These are phyloP conservation scores for Candida peoriensis DNA, from an alignment of 805 yeast species.

Conservation along the genomic window DNA sequence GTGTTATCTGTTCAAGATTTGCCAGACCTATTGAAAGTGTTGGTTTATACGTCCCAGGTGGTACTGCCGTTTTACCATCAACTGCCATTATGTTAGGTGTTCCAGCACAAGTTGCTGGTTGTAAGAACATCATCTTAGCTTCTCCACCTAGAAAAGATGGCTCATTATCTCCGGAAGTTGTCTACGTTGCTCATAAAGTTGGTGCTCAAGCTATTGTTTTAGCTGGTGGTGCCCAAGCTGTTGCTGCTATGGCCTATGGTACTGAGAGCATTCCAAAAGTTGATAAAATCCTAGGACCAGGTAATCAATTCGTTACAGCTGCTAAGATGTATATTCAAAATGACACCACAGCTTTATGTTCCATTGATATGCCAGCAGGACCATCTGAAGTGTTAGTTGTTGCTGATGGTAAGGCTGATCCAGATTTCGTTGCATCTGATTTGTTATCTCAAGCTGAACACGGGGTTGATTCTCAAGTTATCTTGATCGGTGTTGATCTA, in stretches of 20 bases:
- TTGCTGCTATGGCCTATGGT: conserved; percentile 98
- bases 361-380: conserved; percentile 99
- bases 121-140: conserved; percentile 86
- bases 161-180: conserved; percentile 91
- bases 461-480: conserved; percentile 97
- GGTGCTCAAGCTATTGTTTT: conserved; percentile 87
- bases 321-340: conserved; percentile 98
- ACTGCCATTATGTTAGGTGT: conserved; percentile 98
- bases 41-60: conserved; percentile 97
- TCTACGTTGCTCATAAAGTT: conserved; percentile 92
- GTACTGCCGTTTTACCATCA: conserved; percentile 96
- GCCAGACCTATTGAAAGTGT: conserved; percentile 93
- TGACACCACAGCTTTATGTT: conserved; percentile 90
- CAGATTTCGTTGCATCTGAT: conserved; percentile 96
- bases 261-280: conserved; percentile 89
- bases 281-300: conserved; percentile 97
- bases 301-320: conserved; percentile 98
- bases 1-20: conserved; percentile 90
- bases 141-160: conserved; percentile 96
- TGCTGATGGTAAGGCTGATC: conserved; percentile 84
- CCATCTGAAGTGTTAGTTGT: conserved; percentile 97
- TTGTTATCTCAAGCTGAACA: conserved; percentile 97
- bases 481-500: conserved; percentile 77
- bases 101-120: conserved; percentile 97
- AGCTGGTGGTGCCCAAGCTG: conserved; percentile 99